These are phyloP conservation scores for Pichia sp. DNA, from an alignment of 1,139 yeast genomes.

Conservation along the genomic window DNA sequence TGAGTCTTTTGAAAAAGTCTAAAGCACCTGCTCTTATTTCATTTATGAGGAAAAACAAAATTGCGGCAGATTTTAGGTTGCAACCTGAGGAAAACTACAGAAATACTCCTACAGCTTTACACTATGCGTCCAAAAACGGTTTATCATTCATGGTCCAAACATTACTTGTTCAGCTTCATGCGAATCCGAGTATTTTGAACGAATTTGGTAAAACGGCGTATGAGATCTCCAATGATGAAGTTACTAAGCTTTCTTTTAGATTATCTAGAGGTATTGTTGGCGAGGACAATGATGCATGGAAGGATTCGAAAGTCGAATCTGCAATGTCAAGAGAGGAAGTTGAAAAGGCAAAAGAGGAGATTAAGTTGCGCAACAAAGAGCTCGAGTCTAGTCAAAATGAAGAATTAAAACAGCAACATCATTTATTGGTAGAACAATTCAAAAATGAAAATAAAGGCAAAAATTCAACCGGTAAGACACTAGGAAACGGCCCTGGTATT, in stretches of 20 bases:
- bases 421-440: conserved; percentile 24
- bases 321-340: conserved; percentile 47
- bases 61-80: conserved; percentile 43
- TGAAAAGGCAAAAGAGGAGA: conserved; percentile 3
- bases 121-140: conserved; percentile 68
- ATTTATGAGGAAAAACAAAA: conserved; percentile 53
- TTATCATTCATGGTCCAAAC: conserved; percentile 59
- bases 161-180: conserved; percentile 55
- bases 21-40: conserved; percentile 68
- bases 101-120: conserved; percentile 67
- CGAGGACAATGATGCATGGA: conserved; percentile 42
- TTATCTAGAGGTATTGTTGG: conserved; percentile 61
- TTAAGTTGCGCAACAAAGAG: conserved; percentile 1
- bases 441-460: conserved; percentile 11
- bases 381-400: background rate
- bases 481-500: conserved; percentile 9
- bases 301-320: conserved; percentile 52
- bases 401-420: conserved; percentile 25
- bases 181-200: conserved; percentile 58
- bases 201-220: conserved; percentile 53
- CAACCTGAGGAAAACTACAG: conserved; percentile 43
- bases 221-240: conserved; percentile 40
- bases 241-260: conserved; percentile 53
- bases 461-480: conserved; percentile 18
- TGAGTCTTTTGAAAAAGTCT: conserved; percentile 56